Conservation (phyloP, 2,329 filamentous ascomycete species). For the Akanthomyces dipterigenus region DNA sequence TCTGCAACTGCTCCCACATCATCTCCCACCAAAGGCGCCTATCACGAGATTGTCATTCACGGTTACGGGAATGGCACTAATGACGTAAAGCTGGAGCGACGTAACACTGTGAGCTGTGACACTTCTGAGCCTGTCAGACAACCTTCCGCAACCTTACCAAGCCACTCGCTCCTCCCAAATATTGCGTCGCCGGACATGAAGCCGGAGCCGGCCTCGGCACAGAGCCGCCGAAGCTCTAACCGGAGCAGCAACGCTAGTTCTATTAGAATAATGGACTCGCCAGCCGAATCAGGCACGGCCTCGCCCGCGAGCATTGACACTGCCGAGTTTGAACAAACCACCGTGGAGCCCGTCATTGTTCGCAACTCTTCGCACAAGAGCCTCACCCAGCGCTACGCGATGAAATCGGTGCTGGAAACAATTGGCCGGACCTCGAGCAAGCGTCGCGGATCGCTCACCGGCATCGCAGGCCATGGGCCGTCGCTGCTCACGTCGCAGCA, state of each 20-base stretch:
- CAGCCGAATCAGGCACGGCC: neutral
- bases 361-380: conserved; percentile 13
- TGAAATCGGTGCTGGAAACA: conserved; percentile 7
- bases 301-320: neutral
- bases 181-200: neutral
- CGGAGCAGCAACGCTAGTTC: conserved; percentile 7
- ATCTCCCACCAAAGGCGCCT: conserved; percentile 20
- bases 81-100: conserved; percentile 22
- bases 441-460: neutral
- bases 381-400: conserved; percentile 11
- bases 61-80: conserved; percentile 50
- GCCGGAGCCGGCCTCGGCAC: neutral
- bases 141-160: conserved; percentile 17
- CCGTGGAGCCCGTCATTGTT: conserved; percentile 5
- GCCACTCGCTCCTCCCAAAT: neutral
- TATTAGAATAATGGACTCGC: neutral
- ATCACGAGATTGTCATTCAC: conserved; percentile 46
- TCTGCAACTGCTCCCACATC: conserved; percentile 16
- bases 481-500: conserved; percentile 4
- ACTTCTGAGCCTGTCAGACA: conserved; percentile 18
- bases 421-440: conserved; percentile 8
- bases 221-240: neutral
- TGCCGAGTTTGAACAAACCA: neutral
- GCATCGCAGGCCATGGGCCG: conserved; percentile 6
- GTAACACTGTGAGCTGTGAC: conserved; percentile 13